phyloP scores from a whole-genome alignment of 768 basidiomycete species.

The Postia placenta region DNA sequence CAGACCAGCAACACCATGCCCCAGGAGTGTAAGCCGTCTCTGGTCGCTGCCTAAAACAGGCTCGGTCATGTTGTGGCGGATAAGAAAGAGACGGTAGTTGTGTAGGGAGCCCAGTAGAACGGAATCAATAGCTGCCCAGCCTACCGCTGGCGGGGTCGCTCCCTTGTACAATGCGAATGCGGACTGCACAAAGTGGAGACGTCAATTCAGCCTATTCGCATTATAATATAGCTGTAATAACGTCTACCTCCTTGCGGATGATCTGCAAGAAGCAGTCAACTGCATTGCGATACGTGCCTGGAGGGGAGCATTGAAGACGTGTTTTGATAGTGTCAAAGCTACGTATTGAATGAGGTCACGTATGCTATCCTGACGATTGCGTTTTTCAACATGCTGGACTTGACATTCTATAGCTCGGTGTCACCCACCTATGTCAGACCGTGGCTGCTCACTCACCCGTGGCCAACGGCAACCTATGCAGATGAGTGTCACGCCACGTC shows the following conservation, averaged over 20 bases:
- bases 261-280: conserved; percentile 53
- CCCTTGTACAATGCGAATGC: conserved; percentile 68
- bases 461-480: conserved; percentile 59
- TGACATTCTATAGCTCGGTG: too few relatives aligned
- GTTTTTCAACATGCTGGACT: too few relatives aligned
- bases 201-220: too few relatives aligned
- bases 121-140: conserved; percentile 71
- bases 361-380: neutral
- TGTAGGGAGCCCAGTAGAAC: conserved; percentile 64
- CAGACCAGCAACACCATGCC: conserved; percentile 62
- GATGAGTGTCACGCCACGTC: too few relatives aligned
- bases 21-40: conserved; percentile 52
- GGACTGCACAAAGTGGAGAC: conserved; percentile 33
- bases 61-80: conserved; percentile 50
- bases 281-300: conserved; percentile 57
- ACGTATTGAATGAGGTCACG: neutral
- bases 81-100: conserved; percentile 61
- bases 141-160: conserved; percentile 64
- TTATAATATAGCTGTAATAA: neutral
- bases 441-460: conserved; percentile 43
- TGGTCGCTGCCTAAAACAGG: conserved; percentile 34
- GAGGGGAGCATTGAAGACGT: conserved; percentile 61
- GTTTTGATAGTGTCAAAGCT: conserved; percentile 75
- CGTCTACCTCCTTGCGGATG: conserved; percentile 51
- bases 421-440: too few relatives aligned